phyloP scores from a whole-genome alignment of 2,329 filamentous ascomycete genomes.

The Claviceps paspali region DNA sequence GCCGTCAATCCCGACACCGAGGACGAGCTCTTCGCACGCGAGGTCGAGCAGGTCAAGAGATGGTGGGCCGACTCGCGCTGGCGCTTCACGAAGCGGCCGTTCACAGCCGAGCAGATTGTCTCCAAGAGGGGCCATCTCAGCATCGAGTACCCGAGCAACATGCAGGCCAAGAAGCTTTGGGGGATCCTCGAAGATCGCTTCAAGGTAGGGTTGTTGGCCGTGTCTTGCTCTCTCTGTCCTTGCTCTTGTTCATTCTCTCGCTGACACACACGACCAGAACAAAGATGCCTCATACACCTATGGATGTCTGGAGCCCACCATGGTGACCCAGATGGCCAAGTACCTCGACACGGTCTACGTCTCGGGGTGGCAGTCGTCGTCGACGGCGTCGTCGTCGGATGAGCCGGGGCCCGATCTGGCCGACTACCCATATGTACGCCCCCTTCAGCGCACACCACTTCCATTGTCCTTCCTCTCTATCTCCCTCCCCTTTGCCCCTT shows the following conservation, averaged over 20 bases:
- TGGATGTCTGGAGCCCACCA: conserved; percentile 92
- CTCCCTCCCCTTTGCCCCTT: too few species aligned
- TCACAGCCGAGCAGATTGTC: conserved; percentile 93
- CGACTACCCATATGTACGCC: conserved; percentile 76
- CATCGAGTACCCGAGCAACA: conserved; percentile 83
- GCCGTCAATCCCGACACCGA: conserved; percentile 41
- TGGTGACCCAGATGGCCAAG: conserved; percentile 99
- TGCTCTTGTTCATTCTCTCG: neutral
- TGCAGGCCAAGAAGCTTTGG: conserved; percentile 89
- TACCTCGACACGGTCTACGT: conserved; percentile 98
- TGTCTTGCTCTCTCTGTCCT: neutral
- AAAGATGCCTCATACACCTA: conserved; percentile 87
- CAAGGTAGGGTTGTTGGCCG: conserved; percentile 57
- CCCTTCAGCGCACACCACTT: too few species aligned
- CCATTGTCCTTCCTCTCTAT: too few species aligned
- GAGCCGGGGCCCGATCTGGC: conserved; percentile 96
- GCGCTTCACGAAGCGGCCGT: conserved; percentile 82
- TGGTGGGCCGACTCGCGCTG: conserved; percentile 93
- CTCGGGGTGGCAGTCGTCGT: conserved; percentile 96
- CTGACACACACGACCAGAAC: too few species aligned
- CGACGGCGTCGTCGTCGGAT: conserved; percentile 84
- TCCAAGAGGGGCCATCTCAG: conserved; percentile 84
- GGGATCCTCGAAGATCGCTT: conserved; percentile 74
- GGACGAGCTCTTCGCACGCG: conserved; percentile 57
- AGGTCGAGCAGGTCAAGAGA: conserved; percentile 76